Evolutionary conservation across 306 rosid species (phyloP).

Genomic region (Corylus heterophylla): DNA sequence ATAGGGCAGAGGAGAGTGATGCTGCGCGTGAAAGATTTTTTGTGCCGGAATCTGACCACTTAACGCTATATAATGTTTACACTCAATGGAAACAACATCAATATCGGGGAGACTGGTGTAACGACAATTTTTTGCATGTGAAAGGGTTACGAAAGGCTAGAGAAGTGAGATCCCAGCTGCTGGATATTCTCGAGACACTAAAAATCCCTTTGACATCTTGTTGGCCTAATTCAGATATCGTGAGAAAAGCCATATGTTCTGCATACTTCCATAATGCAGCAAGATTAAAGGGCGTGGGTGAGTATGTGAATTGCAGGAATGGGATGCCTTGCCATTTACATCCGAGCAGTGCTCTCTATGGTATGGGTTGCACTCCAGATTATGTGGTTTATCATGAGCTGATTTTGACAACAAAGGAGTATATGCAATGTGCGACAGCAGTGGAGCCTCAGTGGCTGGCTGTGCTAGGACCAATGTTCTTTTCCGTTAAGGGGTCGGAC

Average conservation of each 20-base stretch:
- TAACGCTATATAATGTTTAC: conserved; percentile 86
- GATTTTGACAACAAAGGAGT: conserved; percentile 81
- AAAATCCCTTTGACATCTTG: conserved; percentile 74
- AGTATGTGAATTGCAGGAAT: conserved; percentile 79
- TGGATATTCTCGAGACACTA: conserved; percentile 84
- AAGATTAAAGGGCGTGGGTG: conserved; percentile 91
- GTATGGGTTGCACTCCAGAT: conserved; percentile 98
- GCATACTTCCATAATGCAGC: conserved; percentile 97
- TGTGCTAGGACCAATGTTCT: conserved; percentile 95
- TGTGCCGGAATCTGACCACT: conserved; percentile 89
- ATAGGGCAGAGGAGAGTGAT: conserved; percentile 94
- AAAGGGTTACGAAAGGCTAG: conserved; percentile 91
- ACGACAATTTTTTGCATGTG: conserved; percentile 88
- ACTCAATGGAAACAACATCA: conserved; percentile 98
- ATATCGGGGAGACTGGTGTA: conserved; percentile 97
- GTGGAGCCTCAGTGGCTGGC: conserved; percentile 98
- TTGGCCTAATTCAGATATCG: conserved; percentile 85
- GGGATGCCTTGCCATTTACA: conserved; percentile 97
- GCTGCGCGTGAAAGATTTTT: conserved; percentile 95
- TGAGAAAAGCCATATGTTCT: conserved; percentile 90
- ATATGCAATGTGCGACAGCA: conserved; percentile 97
- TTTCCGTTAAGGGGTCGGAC: conserved; percentile 94
- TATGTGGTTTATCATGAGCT: conserved; percentile 88
- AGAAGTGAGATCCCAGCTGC: conserved; percentile 91
- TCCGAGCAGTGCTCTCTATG: conserved; percentile 94